Conservation (phyloP, 2,329 filamentous ascomycete genomes). For the Colletotrichum cordylinicola region DNA sequence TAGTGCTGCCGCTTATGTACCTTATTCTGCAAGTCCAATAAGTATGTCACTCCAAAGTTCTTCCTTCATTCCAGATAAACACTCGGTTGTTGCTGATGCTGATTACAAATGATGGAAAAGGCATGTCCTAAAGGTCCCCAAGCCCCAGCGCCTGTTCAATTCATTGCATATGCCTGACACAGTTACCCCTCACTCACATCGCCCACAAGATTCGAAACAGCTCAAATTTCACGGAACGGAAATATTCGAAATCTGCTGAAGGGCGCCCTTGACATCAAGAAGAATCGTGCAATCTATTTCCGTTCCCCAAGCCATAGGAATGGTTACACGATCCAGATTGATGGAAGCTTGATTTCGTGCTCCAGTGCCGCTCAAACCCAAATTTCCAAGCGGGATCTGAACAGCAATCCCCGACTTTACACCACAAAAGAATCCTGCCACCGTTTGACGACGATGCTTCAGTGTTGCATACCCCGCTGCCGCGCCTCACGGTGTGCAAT, state of each 20-base stretch:
- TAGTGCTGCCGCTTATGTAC: no score
- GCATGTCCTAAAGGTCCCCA: no score
- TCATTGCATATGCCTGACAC: no score
- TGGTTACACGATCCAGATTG: not conserved
- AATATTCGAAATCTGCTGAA: not conserved
- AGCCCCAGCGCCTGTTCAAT: no score
- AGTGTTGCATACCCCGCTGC: not conserved
- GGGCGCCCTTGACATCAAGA: not conserved
- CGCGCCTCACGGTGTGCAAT: not conserved
- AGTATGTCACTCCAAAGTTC: no score
- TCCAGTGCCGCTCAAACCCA: not conserved
- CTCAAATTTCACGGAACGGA: not conserved
- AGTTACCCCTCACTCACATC: no score
- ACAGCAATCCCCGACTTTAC: not conserved
- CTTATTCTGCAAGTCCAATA: no score
- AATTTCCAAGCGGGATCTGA: not conserved
- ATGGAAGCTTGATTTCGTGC: not conserved
- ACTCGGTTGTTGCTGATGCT: no score
- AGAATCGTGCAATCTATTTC: not conserved
- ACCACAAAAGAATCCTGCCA: not conserved
- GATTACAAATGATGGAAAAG: no score
- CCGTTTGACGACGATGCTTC: not conserved
- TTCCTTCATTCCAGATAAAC: no score
- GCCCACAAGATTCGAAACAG: no score
- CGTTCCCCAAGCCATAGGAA: not conserved